Conservation (phyloP, 139 green algal species). For the Diplosphaera chodatii region DNA sequence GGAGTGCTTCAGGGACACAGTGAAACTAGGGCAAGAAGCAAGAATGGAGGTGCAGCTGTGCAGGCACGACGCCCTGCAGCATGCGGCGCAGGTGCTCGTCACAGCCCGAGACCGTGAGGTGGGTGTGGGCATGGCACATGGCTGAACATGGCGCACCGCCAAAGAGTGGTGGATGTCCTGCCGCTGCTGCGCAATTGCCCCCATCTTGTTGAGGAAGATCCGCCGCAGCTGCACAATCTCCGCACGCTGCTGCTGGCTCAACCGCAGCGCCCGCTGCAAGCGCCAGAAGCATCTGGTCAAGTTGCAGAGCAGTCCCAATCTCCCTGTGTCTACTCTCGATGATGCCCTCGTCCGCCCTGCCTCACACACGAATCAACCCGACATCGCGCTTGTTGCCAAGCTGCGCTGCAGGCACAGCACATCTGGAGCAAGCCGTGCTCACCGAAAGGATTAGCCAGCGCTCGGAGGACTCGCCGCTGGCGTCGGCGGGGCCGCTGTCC, state of each 20-base stretch:
- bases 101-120: no score
- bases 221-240: constrained; percentile 27
- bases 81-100: no score
- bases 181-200: constrained; percentile 15
- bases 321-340: no score
- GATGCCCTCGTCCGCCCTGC: no score
- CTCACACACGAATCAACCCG: no score
- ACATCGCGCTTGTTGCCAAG: no score
- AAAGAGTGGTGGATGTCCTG: constrained; percentile 9
- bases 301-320: no score
- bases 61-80: no score
- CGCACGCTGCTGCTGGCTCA: constrained; percentile 22
- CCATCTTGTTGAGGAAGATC: constrained; percentile 28
- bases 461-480: background rate
- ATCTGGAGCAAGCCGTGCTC: no score
- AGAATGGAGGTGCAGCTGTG: no score
- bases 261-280: constrained; percentile 18
- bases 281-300: background rate
- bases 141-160: background rate
- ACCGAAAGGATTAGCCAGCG: background rate
- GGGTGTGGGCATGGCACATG: no score
- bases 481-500: background rate
- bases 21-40: background rate
- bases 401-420: no score
- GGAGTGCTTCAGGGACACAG: background rate